These are phyloP conservation scores for Aspergillus cavernicola DNA, from an alignment of 495 filamentous ascomycete species.

Conservation along the genomic window DNA sequence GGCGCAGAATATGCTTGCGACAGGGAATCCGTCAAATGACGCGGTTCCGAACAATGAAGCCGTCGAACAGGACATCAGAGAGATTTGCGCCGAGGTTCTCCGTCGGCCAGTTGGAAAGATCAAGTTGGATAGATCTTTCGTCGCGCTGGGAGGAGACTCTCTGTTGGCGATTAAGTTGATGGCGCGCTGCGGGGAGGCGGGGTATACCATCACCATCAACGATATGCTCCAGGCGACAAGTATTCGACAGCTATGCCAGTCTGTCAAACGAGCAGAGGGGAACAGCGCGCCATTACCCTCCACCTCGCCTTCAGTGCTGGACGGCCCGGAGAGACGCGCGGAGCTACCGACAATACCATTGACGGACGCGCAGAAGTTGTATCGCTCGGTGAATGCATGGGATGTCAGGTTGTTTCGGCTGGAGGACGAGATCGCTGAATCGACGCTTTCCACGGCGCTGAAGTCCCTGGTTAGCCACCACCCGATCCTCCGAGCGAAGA, in stretches of 20 bases:
- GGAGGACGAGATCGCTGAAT: constrained; percentile 1
- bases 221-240: constrained; percentile 11
- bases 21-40: not conserved
- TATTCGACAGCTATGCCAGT: constrained; percentile 2
- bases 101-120: constrained; percentile 12
- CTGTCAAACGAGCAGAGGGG: not conserved
- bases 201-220: constrained; percentile 13
- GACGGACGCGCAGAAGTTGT: not conserved
- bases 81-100: constrained; percentile 14
- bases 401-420: constrained; percentile 3
- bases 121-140: constrained; percentile 10
- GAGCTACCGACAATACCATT: not conserved
- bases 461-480: not conserved
- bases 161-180: constrained; percentile 11
- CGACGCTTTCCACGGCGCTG: constrained; percentile 1
- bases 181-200: constrained; percentile 13
- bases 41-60: not conserved
- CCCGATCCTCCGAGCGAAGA: constrained; percentile 3
- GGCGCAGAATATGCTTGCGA: not conserved
- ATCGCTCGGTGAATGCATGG: not conserved
- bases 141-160: constrained; percentile 13
- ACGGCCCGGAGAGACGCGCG: not conserved
- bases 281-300: not conserved
- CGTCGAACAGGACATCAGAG: constrained; percentile 3
- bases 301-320: not conserved